Percentiles rank a stretch among this genome's conserved stretches.
Evolutionary conservation across 225 moss, liverwort and hornwort species (phyloP).

Genomic region (Thuidium tamariscinum): DNA sequence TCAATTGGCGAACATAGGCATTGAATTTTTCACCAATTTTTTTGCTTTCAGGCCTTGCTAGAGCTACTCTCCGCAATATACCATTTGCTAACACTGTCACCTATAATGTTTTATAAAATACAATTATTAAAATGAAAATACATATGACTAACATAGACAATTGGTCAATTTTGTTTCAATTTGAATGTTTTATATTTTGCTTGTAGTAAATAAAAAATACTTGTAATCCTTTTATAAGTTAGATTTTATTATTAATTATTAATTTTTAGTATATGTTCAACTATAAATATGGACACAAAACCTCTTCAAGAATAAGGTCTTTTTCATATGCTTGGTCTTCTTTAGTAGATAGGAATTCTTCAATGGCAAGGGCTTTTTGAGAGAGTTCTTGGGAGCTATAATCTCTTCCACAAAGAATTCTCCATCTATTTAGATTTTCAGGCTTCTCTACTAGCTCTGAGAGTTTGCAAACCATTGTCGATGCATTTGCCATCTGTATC

Average conservation of each 20-base stretch:
- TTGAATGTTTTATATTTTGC: background rate
- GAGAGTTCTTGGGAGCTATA: slow-evolving; percentile 51
- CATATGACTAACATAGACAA: background rate
- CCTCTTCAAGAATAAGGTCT: slow-evolving; percentile 73
- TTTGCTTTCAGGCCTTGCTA: slow-evolving; percentile 7
- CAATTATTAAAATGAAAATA: background rate
- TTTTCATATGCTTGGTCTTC: slow-evolving; percentile 68
- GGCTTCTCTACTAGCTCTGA: slow-evolving; percentile 74
- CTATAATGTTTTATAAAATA: background rate
- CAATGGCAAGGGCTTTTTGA: slow-evolving; percentile 58
- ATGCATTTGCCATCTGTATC: slow-evolving; percentile 40
- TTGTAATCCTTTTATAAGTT: rapidly evolving
- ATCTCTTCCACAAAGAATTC: slow-evolving; percentile 48
- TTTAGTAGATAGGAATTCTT: slow-evolving; percentile 69
- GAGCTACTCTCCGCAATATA: slow-evolving; percentile 31
- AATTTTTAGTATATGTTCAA: background rate
- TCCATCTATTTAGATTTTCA: slow-evolving; percentile 65
- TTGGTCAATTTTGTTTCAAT: background rate
- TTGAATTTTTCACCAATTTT: slow-evolving; percentile 35
- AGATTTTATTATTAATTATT: background rate
- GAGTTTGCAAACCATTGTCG: slow-evolving; percentile 18
- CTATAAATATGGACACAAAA: background rate
- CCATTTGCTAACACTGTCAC: slow-evolving; percentile 42
- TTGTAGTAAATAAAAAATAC: background rate
- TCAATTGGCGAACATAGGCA: slow-evolving; percentile 24